Evolutionary conservation across 768 basidiomycete genomes (phyloP).

Genomic region (Boletus huronensis): DNA sequence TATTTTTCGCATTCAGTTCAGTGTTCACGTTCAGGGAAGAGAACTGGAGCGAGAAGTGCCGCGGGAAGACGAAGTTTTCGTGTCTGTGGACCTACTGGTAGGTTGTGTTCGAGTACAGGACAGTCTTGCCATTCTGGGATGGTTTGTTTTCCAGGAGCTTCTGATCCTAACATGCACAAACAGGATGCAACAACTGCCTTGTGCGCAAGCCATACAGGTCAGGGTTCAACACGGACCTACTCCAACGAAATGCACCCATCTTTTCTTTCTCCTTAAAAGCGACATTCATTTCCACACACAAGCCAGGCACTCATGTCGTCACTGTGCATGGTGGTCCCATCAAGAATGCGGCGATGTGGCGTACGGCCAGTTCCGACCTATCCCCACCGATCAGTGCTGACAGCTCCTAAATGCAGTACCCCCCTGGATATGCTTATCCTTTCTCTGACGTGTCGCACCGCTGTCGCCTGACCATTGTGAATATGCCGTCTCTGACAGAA

Average conservation of each 20-base stretch:
- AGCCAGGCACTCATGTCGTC: slow-evolving; percentile 20
- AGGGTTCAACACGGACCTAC: background rate
- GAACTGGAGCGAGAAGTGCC: background rate
- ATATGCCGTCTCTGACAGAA: background rate
- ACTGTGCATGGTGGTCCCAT: slow-evolving; percentile 10
- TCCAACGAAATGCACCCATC: background rate
- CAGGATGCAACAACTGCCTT: slow-evolving; percentile 7
- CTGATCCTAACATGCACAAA: slow-evolving; percentile 31
- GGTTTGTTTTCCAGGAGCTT: slow-evolving; percentile 24
- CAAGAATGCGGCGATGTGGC: slow-evolving; percentile 21
- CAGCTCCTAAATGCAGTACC: background rate
- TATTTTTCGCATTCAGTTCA: background rate
- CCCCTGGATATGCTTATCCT: background rate
- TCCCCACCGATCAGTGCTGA: slow-evolving; percentile 2
- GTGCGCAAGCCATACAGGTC: background rate
- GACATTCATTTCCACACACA: background rate
- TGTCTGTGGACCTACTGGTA: background rate
- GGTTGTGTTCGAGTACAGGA: slow-evolving; percentile 3
- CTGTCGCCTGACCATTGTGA: background rate
- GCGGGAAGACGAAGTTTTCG: background rate
- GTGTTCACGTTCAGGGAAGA: background rate
- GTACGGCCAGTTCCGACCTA: slow-evolving; percentile 6
- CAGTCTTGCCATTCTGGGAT: slow-evolving; percentile 12
- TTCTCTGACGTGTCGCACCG: background rate
- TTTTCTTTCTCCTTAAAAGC: background rate